Evolutionary conservation across 2,329 filamentous ascomycete species (phyloP).

Genomic region (Lachnellula hyalina): DNA sequence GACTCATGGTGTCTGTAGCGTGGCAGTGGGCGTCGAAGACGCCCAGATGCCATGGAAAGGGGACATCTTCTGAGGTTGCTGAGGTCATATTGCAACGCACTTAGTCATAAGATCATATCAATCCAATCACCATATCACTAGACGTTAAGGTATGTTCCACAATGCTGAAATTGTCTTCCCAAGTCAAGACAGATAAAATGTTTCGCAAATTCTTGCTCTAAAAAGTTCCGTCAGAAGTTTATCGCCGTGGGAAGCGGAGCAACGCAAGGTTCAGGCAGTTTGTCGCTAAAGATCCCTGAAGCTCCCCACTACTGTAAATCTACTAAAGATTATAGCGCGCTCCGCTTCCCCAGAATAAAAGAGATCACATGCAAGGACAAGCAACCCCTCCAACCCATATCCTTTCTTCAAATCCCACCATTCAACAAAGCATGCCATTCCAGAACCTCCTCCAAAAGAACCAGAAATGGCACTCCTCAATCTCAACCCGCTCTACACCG

Average conservation of each 20-base stretch:
- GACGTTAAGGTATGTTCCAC: neutral
- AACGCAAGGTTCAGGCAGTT: neutral
- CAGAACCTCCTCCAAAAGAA: neutral
- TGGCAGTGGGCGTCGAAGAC: constrained; percentile 80
- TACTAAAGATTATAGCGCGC: neutral
- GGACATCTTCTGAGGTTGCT: neutral
- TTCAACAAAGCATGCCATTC: constrained; percentile 1
- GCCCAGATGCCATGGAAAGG: constrained; percentile 65
- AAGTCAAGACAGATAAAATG: neutral
- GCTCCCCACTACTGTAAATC: neutral
- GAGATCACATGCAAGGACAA: constrained; percentile 6
- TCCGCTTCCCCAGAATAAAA: constrained; percentile 1
- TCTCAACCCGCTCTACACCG: constrained; percentile 45
- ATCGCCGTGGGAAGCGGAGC: neutral
- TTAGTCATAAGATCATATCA: too few species aligned
- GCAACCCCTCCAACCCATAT: neutral
- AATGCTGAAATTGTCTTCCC: neutral
- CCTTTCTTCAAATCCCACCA: neutral
- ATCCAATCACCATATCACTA: too few species aligned
- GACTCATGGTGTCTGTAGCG: constrained; percentile 70
- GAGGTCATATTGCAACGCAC: neutral
- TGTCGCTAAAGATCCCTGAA: neutral
- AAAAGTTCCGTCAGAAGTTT: neutral
- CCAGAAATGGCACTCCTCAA: constrained; percentile 43
- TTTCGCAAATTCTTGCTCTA: neutral